Evolutionary conservation across 352 stramenopile species (phyloP).

Genomic region (Pythium chondricola): DNA sequence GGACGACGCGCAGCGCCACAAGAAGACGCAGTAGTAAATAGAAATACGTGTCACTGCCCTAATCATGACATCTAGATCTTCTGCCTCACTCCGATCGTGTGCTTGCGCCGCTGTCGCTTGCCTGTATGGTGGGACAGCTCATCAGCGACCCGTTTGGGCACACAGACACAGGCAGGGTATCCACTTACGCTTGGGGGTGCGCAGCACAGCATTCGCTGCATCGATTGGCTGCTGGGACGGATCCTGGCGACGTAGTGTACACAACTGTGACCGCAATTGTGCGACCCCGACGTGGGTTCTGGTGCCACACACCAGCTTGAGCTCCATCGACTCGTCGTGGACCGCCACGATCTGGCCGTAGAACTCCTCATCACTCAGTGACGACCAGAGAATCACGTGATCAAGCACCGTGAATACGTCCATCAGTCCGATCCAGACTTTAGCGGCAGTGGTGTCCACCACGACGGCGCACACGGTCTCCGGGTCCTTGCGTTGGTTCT

Average conservation of each 20-base stretch:
- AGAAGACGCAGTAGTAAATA: constrained; percentile 20
- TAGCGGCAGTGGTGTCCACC: constrained; percentile 5
- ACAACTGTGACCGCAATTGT: constrained; percentile 33
- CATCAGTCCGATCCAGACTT: constrained; percentile 11
- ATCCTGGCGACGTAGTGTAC: constrained; percentile 28
- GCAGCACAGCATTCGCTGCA: constrained; percentile 1
- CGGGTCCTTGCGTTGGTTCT: constrained; percentile 14
- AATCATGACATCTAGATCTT: constrained; percentile 8
- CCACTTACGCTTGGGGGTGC: constrained; percentile 14
- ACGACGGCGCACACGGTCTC: constrained; percentile 16
- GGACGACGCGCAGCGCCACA: too few species aligned
- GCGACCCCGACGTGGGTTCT: constrained; percentile 22
- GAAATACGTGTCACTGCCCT: too few species aligned
- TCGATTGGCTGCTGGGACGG: too few species aligned
- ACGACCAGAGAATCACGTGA: constrained; percentile 43
- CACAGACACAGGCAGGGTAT: too few species aligned
- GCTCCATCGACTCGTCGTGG: constrained; percentile 23
- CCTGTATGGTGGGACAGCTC: too few species aligned
- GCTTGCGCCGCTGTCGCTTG: constrained; percentile 20
- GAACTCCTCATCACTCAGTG: constrained; percentile 53
- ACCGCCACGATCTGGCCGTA: constrained; percentile 43
- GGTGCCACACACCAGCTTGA: constrained; percentile 52
- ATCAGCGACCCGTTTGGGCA: too few species aligned
- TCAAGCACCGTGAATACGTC: constrained; percentile 40
- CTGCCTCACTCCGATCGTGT: constrained; percentile 16